Conservation (phyloP, 305 asterid species). For the Ajuga reptans region DNA sequence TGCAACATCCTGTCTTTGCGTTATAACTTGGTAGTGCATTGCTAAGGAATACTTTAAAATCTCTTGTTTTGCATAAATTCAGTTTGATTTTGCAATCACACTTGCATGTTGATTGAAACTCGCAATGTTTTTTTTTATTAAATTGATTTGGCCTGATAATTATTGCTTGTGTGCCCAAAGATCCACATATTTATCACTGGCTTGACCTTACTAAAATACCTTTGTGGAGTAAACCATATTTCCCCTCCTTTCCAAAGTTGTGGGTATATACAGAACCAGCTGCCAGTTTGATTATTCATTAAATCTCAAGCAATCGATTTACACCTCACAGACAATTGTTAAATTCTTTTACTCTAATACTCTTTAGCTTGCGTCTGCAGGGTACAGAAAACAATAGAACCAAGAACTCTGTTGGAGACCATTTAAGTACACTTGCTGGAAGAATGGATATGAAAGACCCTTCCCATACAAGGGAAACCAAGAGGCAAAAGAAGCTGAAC, state of each 20-base stretch:
- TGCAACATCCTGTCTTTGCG: too few relatives aligned
- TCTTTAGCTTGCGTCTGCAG: slow-evolving; percentile 27
- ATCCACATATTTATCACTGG: not conserved
- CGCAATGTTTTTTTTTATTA: not conserved
- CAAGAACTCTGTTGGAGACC: slow-evolving; percentile 26
- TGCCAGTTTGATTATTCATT: not conserved
- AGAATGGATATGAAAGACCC: slow-evolving; percentile 14
- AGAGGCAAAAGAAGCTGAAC: slow-evolving; percentile 56
- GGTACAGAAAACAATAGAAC: slow-evolving; percentile 18
- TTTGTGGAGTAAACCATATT: not conserved
- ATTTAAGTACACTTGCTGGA: slow-evolving; percentile 20
- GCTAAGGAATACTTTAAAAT: not conserved
- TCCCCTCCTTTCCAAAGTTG: not conserved
- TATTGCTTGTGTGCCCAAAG: not conserved
- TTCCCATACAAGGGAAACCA: slow-evolving; percentile 38
- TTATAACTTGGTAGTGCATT: not conserved
- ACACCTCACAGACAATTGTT: not conserved
- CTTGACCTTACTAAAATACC: not conserved
- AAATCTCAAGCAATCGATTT: not conserved
- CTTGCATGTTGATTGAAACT: not conserved
- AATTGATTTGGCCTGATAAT: not conserved
- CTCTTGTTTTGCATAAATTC: not conserved
- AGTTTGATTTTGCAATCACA: not conserved
- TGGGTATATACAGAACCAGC: not conserved
- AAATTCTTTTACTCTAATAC: slow-evolving; percentile 11